A percentile compares a stretch with the other conserved stretches of the same genome.
These are phyloP conservation scores for Primulina tabacum DNA, from an alignment of 257 asterid species.

Conservation along the genomic window DNA sequence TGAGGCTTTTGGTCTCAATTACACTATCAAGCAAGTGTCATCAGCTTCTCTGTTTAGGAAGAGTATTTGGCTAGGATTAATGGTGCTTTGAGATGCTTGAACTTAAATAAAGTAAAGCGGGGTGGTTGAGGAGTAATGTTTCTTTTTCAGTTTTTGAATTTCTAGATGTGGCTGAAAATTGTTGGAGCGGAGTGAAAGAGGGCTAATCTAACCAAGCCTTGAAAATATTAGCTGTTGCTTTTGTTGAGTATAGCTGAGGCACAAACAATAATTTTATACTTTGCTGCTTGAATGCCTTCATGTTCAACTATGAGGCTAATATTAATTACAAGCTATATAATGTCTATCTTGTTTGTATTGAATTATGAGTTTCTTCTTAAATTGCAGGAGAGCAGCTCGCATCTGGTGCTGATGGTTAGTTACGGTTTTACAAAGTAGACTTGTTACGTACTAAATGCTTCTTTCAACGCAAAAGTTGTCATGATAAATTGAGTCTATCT, in stretches of 20 bases:
- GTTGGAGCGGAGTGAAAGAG: background rate
- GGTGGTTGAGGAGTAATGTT: background rate
- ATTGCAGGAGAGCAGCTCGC: constrained; percentile 89
- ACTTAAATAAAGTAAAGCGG: too few relatives aligned
- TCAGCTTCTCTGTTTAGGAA: too few relatives aligned
- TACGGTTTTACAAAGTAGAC: constrained; percentile 16
- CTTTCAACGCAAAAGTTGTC: constrained; percentile 6
- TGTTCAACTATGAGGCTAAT: background rate
- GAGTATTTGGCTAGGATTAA: too few relatives aligned
- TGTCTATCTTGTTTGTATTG: constrained; percentile 9
- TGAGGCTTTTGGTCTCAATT: too few relatives aligned
- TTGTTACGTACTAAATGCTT: constrained; percentile 9
- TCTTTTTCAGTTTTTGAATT: background rate
- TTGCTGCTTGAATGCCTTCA: background rate
- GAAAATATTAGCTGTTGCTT: background rate
- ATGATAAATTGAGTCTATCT: constrained; percentile 11
- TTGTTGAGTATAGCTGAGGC: constrained; percentile 12
- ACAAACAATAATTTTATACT: background rate
- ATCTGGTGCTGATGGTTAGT: constrained; percentile 95
- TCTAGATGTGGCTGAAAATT: constrained; percentile 8
- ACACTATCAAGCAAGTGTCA: too few relatives aligned
- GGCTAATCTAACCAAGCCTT: background rate
- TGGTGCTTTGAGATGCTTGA: too few relatives aligned
- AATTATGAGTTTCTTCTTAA: constrained; percentile 25
- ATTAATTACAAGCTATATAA: background rate